Conservation (phyloP, 2,329 filamentous ascomycete species). For the Fusarium sp. region DNA sequence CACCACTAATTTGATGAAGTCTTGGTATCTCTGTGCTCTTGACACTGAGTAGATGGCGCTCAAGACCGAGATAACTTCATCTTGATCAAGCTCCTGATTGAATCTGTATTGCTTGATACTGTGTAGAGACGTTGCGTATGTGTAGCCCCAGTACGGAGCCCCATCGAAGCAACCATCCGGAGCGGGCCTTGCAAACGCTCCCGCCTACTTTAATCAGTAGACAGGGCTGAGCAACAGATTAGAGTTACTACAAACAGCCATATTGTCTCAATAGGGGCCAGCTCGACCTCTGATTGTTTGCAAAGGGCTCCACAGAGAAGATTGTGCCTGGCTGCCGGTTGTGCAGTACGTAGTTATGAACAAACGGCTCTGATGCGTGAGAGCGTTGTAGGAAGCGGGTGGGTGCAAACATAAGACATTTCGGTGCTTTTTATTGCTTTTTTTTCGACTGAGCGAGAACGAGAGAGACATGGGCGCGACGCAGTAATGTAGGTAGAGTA, state of each 20-base stretch:
- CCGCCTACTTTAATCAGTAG: conserved; percentile 8
- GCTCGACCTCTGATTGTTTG: conserved; percentile 24
- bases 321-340: conserved; percentile 3
- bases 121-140: background rate
- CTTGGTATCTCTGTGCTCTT: background rate
- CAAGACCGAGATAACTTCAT: background rate
- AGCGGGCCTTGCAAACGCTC: conserved; percentile 30
- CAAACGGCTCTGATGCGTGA: conserved; percentile 6
- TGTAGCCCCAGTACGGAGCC: conserved; percentile 1
- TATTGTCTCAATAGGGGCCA: conserved; percentile 27
- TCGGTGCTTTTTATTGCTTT: conserved; percentile 10
- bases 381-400: background rate
- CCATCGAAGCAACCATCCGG: conserved; percentile 15
- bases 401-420: conserved; percentile 13
- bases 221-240: background rate
- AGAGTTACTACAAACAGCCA: conserved; percentile 19
- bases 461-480: background rate
- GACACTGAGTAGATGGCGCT: background rate
- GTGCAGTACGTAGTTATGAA: background rate
- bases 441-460: background rate
- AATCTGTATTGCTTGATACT: background rate
- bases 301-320: conserved; percentile 23
- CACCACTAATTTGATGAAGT: background rate
- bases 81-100: background rate
- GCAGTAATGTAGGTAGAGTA: background rate